A percentile compares a stretch with the other conserved stretches of the same genome.
These are phyloP conservation scores for Fagopyrum esculentum DNA, from an alignment of 148 eudicot species.

Conservation along the genomic window DNA sequence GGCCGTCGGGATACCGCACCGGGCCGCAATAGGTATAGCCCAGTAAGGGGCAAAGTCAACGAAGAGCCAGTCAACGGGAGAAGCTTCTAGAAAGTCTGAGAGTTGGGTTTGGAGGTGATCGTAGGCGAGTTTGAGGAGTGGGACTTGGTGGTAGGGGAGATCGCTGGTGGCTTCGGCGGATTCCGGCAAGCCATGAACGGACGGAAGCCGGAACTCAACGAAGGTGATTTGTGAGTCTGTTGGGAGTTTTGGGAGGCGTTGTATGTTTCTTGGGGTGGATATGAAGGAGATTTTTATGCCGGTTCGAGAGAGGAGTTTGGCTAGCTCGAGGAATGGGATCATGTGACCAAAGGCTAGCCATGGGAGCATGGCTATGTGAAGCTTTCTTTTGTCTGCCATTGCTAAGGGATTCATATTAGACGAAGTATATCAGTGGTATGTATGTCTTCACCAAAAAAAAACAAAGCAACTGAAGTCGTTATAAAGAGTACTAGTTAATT, in stretches of 20 bases:
- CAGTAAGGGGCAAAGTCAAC: too few species aligned
- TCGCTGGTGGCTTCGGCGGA: background rate
- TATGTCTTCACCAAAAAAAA: too few species aligned
- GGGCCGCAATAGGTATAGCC: background rate
- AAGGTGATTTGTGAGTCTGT: background rate
- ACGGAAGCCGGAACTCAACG: background rate
- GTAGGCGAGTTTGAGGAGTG: background rate
- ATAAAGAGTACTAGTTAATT: too few species aligned
- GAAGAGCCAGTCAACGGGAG: too few species aligned
- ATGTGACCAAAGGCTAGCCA: conserved; percentile 1
- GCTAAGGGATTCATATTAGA: background rate
- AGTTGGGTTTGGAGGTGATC: background rate
- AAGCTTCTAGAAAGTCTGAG: too few species aligned
- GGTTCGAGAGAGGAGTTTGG: background rate
- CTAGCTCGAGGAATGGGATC: conserved; percentile 1
- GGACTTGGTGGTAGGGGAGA: conserved; percentile 3
- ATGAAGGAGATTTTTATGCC: background rate
- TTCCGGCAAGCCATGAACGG: background rate
- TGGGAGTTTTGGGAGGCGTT: background rate
- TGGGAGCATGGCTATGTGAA: conserved; percentile 2
- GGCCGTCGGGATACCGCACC: background rate
- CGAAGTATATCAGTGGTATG: background rate
- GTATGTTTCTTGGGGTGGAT: background rate
- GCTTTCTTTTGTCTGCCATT: background rate
- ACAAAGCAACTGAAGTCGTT: too few species aligned